Percentiles rank a stretch among this genome's conserved stretches.
Conservation (phyloP, 1,284 basidiomycete genomes). For the Apiotrichum veenhuisii region DNA sequence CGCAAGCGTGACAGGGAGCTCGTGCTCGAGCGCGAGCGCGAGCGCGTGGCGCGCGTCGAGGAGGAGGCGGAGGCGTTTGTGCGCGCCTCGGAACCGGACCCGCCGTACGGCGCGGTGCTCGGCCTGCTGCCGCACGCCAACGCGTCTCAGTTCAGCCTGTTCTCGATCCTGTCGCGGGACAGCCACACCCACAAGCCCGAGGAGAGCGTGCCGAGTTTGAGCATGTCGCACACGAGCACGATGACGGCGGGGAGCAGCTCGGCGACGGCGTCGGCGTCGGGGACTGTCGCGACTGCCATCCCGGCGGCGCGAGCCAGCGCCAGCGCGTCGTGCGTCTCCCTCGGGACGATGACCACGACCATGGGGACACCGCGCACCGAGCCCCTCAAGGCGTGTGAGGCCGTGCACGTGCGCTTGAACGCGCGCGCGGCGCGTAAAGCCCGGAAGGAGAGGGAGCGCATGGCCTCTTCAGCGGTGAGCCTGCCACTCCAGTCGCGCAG, state of each 20-base stretch:
- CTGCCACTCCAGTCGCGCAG: not conserved
- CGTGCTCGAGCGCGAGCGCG: too few relatives aligned
- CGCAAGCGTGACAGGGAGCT: not conserved
- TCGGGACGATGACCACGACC: not conserved
- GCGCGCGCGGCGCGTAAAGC: not conserved
- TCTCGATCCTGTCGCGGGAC: too few relatives aligned
- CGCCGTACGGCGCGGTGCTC: too few relatives aligned
- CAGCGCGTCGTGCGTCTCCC: not conserved
- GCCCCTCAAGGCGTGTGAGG: constrained; percentile 3
- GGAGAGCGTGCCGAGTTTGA: too few relatives aligned
- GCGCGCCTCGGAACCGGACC: too few relatives aligned
- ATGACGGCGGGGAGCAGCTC: not conserved
- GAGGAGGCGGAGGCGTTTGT: too few relatives aligned
- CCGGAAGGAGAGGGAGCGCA: not conserved
- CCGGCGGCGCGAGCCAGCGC: not conserved
- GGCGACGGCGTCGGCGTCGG: not conserved
- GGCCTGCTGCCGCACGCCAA: too few relatives aligned
- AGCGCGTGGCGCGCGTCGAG: too few relatives aligned
- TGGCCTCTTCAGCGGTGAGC: not conserved
- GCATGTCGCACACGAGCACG: not conserved
- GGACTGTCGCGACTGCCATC: not conserved
- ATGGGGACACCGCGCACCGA: not conserved
- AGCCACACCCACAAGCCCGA: too few relatives aligned
- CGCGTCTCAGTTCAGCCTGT: too few relatives aligned
- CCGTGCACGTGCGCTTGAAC: constrained; percentile 3